Base-by-base conservation (phyloP, 2,329 filamentous ascomycete species). In the Emergomyces pasteurianus region DNA sequence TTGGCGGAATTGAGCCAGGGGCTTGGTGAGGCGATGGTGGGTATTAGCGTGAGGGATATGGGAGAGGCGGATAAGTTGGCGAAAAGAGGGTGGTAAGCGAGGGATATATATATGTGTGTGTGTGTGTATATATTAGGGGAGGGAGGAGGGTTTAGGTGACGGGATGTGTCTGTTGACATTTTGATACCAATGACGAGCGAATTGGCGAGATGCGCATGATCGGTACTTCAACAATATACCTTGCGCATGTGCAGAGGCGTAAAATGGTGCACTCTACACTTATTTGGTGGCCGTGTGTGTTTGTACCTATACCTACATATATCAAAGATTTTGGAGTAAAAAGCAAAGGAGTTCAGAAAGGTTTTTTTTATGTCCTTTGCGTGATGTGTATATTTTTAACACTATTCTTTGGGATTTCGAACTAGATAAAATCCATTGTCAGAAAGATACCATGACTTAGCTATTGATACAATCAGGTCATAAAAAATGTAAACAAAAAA, bases 21-120 rank as follows among this genome's bases (percentile, higher is more conserved):
- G 61, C 78, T 97, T 34, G 94, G 94, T n/a, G 92, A 96, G 82
- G 91, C 94, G 43, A 99, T 97, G 90, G 92, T 96, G 12, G 94
- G 94, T 31, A 90, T 97, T 71, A 96, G 92, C 77, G 89, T 89
- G 66, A 83, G 84, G 64, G 83, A 81, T 67, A 87, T 97, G 87
- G 38, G 36, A 23, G 80, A 89, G 59, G 81, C 82, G 62, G 87
- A 96, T 76, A 95, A 89, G 83, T 79, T 96, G 76, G 88, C 92
- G 36, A 86, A 85, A 63, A 81, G 92, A 62, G 92, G 92, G 10
- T 96, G 90, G 90, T 96, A 83, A 73, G 58, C 9, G 18, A 46
- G 8, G n/a, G 1, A 21, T 7, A 46, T n/a, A n/a, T n/a, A n/a
- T n/a, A n/a, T n/a, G n/a, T n/a, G n/a, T n/a, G n/a, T n/a, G n/a